Base-by-base conservation (phyloP, 164 flowering plant genomes). In the Protea cynaroides region DNA sequence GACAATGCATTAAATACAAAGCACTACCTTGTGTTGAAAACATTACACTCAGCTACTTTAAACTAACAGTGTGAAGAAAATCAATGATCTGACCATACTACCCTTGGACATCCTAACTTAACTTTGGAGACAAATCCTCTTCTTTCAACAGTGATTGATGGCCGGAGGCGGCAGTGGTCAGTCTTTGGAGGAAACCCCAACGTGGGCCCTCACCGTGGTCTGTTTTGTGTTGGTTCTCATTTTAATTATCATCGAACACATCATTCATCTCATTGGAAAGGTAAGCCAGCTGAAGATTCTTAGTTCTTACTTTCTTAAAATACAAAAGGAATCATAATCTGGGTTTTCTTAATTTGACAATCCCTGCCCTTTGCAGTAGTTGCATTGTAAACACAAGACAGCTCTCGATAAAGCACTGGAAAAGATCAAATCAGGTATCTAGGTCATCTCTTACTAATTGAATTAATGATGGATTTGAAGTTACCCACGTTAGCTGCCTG, bases 181-280 rank as follows among this genome's bases (percentile, higher is more conserved):
- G n/a, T 65, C 84, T 3, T 66, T 88, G 63, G 83, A 86, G 76
- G 59, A 86, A 61, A 88, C 95, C 13, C 91, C 95, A 51, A 88
- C 91, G n/a, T 88, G 95, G 95, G 91, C 90, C 0, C 89, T 88
- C 8, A 89, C 95, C 36, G 0, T n/a, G n/a, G 88, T 88, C 18
- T 88, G 91, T 51, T 83, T 83, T 58, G 77, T 71, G 15, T 49
- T 88, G 34, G 84, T 88, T 23, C 34, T 79, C 1, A 62, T 83
- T 21, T 88, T 91, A 1, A 77, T 88, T 14, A 15, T 81, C 59
- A 83, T 88, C 18, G 95, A 88, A 46, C 65, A 83, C 60, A 72
- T 81, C 60, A 73, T 88, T 73, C 89, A 86, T 63, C 81, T 78
- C 53, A 75, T 81, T 0, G 95, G 84, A 36, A 69, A 82, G 80